Base-by-base conservation (phyloP, 2,329 filamentous ascomycete species). In the Penicillium brevicompactum region DNA sequence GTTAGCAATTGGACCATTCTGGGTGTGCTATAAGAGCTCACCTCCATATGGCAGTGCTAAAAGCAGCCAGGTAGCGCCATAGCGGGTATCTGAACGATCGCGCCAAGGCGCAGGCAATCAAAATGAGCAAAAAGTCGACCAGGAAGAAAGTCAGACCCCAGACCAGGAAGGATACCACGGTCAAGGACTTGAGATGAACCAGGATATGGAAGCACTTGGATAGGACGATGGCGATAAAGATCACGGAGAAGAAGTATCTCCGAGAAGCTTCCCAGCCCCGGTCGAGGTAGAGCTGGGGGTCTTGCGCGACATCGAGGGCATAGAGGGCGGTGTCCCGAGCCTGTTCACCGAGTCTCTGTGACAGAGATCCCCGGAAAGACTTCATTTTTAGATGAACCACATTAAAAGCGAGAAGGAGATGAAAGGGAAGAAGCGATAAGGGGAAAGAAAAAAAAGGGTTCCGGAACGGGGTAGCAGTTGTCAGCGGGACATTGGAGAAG, bases 101-200 rank as follows among this genome's bases (percentile, higher is more conserved):
- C 42, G 51, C 38, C n/a, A 60, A 42, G 18, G 27, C 40, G 38
- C 58, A 57, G 27, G 52, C 49, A 43, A 57, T 32, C 49, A 60
- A 16, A 21, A 60, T 56, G 30, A 60, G 22, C 18, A 60, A 2
- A 9, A 58, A 48, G 50, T 60, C 58, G 13, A 52, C 42, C 10
- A 58, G 21, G 31, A 60, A 60, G 46, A 60, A 60, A 16, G 58
- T 55, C 46, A 55, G 46, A 18, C 58, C 51, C 58, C 58, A 60
- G 13, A 31, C 31, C 16, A 58, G 4, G 16, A 60, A 41, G 22
- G 55, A 51, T 2, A 41, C 2, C 3, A 49, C 11, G 1, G 51
- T 41, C 24, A 60, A 30, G 2, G 55, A 45, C 5, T 50, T 48
- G 14, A 52, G 24, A 34, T 60, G 52, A 27, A 43, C 42, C 14